Conservation (phyloP, 73 alveolate species). For the Tetrahymena borealis region DNA sequence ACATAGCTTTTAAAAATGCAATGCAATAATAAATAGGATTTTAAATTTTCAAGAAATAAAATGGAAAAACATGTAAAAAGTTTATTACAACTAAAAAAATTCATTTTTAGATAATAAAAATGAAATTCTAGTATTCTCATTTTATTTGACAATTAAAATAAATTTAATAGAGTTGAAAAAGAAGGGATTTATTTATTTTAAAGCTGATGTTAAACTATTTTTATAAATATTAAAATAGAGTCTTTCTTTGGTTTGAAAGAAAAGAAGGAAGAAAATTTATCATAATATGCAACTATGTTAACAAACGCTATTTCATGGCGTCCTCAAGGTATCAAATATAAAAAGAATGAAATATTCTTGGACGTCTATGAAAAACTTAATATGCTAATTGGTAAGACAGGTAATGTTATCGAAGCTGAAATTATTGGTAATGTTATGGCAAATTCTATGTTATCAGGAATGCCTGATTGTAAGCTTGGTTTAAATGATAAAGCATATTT, state of each 20-base stretch:
- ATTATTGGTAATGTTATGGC: conserved; percentile 26
- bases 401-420: neutral
- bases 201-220: neutral
- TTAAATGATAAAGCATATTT: conserved; percentile 86
- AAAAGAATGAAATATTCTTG: conserved; percentile 80
- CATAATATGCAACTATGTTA: conserved; percentile 62
- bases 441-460: conserved; percentile 51
- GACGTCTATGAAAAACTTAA: conserved; percentile 27
- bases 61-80: no score
- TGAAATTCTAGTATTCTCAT: no score
- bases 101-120: no score
- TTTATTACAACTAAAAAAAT: no score
- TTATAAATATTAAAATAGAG: neutral
- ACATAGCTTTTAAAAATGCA: conserved; percentile 1
- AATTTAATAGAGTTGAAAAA: no score
- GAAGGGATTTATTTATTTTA: conserved; percentile 26
- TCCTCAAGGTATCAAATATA: conserved; percentile 88
- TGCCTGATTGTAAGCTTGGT: conserved; percentile 88
- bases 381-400: conserved; percentile 45
- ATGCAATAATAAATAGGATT: no score
- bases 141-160: no score
- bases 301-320: conserved; percentile 68
- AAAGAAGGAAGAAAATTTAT: neutral
- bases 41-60: no score
- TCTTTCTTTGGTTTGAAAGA: neutral